A percentile compares a stretch with the other conserved stretches of the same genome.
phyloP scores from a whole-genome alignment of 306 rosid species.

The Styphnolobium japonicum region DNA sequence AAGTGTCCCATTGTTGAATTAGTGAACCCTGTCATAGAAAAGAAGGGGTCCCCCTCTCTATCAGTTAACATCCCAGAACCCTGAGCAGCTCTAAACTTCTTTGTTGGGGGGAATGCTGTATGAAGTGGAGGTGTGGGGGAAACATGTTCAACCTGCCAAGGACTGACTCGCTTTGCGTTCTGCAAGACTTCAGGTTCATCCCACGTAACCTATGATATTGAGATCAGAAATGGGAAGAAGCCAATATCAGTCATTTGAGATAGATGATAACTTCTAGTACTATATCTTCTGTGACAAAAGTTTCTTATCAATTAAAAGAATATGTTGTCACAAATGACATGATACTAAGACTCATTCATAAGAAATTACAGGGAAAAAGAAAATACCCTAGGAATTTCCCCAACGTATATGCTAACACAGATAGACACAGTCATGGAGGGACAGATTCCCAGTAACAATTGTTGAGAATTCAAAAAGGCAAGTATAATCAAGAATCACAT shows the following conservation, averaged over 20 bases:
- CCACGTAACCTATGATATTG: constrained; percentile 54
- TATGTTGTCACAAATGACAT: neutral
- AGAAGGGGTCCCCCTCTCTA: constrained; percentile 41
- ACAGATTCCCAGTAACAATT: neutral
- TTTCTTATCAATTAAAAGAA: neutral
- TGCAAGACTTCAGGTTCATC: constrained; percentile 60
- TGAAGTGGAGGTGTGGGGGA: constrained; percentile 31
- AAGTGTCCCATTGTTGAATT: constrained; percentile 48
- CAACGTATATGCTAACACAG: neutral
- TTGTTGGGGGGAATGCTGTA: constrained; percentile 36
- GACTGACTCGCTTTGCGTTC: constrained; percentile 54
- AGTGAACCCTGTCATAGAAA: constrained; percentile 29
- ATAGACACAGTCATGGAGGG: neutral
- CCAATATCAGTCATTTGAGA: neutral
- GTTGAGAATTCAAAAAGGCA: neutral
- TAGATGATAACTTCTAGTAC: neutral
- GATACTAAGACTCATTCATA: neutral
- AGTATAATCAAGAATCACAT: neutral
- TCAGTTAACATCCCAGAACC: constrained; percentile 28
- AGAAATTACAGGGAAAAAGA: neutral
- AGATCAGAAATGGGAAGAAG: neutral
- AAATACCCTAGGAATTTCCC: neutral
- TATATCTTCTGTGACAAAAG: neutral
- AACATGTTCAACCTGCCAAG: constrained; percentile 62
- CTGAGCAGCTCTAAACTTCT: constrained; percentile 42